These are phyloP conservation scores for Chrysanthemum lavandulifolium DNA, from an alignment of 129 eudicot species.

Conservation along the genomic window DNA sequence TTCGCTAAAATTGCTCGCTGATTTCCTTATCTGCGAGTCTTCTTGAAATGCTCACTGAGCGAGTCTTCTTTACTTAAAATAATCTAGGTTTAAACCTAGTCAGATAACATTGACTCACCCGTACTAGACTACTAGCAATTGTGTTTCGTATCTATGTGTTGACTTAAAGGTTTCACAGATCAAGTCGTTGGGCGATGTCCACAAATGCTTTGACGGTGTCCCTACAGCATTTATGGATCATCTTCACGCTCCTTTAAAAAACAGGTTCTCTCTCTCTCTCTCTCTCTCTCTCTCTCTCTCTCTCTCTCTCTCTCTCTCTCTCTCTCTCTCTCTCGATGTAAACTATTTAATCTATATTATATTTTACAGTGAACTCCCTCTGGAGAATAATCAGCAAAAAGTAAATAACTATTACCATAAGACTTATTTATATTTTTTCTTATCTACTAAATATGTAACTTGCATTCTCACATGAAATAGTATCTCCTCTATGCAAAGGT, in stretches of 20 bases:
- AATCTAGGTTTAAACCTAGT: too few species aligned
- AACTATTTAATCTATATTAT: background rate
- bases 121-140: too few species aligned
- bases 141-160: constrained; percentile 1
- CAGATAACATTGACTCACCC: too few species aligned
- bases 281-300: constrained; percentile 28
- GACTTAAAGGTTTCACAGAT: constrained; percentile 44
- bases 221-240: constrained; percentile 79
- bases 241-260: too few species aligned
- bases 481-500: constrained; percentile 33
- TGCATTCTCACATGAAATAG: constrained; percentile 10
- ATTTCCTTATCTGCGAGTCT: too few species aligned
- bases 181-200: constrained; percentile 85
- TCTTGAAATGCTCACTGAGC: too few species aligned
- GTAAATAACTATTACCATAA: background rate
- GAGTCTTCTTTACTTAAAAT: too few species aligned
- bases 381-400: constrained; percentile 48
- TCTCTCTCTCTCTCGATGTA: background rate
- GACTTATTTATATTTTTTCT: background rate
- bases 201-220: constrained; percentile 80
- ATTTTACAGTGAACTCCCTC: constrained; percentile 53
- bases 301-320: constrained; percentile 10
- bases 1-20: too few species aligned
- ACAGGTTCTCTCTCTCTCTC: constrained; percentile 36
- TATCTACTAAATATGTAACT: background rate